Evolutionary conservation across 2,329 filamentous ascomycete genomes (phyloP), one percentile per base, ranked within the genome.

Genomic region (Zasmidium angulare): DNA sequence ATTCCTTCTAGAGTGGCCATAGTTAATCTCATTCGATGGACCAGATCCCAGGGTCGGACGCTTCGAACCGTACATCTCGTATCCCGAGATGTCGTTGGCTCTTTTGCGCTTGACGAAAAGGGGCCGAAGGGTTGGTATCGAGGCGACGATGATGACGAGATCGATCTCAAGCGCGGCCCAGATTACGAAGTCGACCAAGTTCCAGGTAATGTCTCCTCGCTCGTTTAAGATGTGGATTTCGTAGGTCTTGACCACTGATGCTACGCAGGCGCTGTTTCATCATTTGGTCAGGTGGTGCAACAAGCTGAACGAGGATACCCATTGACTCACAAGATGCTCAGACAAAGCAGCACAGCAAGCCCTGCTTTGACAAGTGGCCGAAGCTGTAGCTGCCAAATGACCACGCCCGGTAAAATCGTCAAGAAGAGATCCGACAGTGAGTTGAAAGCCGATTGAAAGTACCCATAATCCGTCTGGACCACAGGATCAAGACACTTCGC

Each of bases 131-230:
- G 58, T 54, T 7, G 63, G 53, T 0, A 63, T 53, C 17, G 61
- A 59, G 21, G 58, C 63, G 3, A 57, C 58, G 40, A 63, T 55
- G 29, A 61, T 56, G 7, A 65, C 61, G n/a, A 55, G 55, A 31
- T 59, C 59, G 50, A 52, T 62, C 50, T 65, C 63, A 7, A 63
- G 20, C 14, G 52, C 50, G 3, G 54, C 56, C 55, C 61, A 63
- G 21, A 62, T 60, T 14, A 57, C 52, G 21, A 63, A 49, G n/a
- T 47, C 31, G 12, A 56, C 58, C 22, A 62, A 48, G 26, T 62
- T 51, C 53, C 62, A 54, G 36, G 48, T 56, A 26, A 62, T 31
- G 57, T 60, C 57, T 23, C 55, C 29, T 19, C 52, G 53, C 23
- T 61, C 48, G 47, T 40, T 36, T 7, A 55, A 50, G 21, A 61